phyloP scores from a whole-genome alignment of 768 basidiomycete species.

The Leccinellum rugosiceps region DNA sequence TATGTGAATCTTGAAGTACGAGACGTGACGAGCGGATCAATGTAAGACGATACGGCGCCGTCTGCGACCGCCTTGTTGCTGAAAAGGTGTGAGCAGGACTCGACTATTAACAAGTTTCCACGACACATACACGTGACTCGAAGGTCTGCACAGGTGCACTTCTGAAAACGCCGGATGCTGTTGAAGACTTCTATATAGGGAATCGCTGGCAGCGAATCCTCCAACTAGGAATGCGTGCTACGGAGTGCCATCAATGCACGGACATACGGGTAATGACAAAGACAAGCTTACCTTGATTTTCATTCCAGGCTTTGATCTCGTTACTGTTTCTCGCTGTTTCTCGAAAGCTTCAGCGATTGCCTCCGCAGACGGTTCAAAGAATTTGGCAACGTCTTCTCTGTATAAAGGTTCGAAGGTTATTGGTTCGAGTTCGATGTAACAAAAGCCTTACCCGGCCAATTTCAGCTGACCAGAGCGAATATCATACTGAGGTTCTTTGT shows the following conservation, averaged over 20 bases:
- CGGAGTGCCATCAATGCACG: background rate
- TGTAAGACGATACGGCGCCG: constrained; percentile 15
- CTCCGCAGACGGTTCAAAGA: constrained; percentile 43
- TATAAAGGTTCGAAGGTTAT: background rate
- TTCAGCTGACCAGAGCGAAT: constrained; percentile 37
- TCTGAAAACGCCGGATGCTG: background rate
- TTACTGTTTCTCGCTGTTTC: constrained; percentile 22
- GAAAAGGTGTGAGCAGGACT: background rate
- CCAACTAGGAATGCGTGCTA: constrained; percentile 26
- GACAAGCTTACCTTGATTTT: constrained; percentile 19
- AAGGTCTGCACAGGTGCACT: background rate
- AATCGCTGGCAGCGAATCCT: background rate
- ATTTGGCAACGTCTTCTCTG: constrained; percentile 35
- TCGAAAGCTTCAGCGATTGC: constrained; percentile 34
- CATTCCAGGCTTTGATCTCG: constrained; percentile 16
- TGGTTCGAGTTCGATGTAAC: background rate
- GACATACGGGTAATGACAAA: background rate
- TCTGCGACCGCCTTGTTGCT: background rate
- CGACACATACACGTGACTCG: background rate
- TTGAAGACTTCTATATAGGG: background rate
- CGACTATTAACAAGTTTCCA: background rate
- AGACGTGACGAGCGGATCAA: constrained; percentile 45
- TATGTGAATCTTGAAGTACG: constrained; percentile 43
- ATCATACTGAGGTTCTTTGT: constrained; percentile 32
- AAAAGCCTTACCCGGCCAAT: constrained; percentile 36